phyloP scores from a whole-genome alignment of 2,329 filamentous ascomycete genomes.

The Raffaelea ambrosiae region DNA sequence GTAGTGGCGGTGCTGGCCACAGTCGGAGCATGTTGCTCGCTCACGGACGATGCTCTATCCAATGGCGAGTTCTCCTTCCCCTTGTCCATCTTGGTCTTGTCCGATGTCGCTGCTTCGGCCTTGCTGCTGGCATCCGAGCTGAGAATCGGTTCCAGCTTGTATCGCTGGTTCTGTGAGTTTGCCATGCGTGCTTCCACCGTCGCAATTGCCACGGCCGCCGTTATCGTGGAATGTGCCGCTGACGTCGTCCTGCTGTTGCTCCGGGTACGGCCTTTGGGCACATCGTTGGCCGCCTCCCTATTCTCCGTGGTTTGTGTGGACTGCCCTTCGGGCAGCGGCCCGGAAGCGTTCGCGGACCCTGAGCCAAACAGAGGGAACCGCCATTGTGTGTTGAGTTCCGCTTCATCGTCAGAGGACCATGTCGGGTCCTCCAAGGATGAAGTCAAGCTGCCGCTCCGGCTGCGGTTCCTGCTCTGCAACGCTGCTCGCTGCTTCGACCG shows the following conservation, averaged over 20 bases:
- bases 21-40: not conserved
- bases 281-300: no score
- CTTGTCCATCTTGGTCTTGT: not conserved
- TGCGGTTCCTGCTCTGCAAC: slow-evolving; percentile 1
- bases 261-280: no score
- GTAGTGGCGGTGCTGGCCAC: no score
- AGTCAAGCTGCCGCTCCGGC: slow-evolving; percentile 11
- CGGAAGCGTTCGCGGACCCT: not conserved
- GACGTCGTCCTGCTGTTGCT: not conserved
- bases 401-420: slow-evolving; percentile 23
- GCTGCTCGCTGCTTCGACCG: not conserved
- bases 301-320: no score
- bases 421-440: slow-evolving; percentile 12
- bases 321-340: not conserved
- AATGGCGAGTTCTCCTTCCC: slow-evolving; percentile 10
- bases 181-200: slow-evolving; percentile 17
- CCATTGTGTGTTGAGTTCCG: slow-evolving; percentile 14
- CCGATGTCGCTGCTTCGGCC: slow-evolving; percentile 2
- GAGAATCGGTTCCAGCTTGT: slow-evolving; percentile 35
- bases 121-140: slow-evolving; percentile 28
- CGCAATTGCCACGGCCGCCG: slow-evolving; percentile 22
- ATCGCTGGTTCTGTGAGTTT: not conserved
- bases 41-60: not conserved
- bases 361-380: slow-evolving; percentile 2
- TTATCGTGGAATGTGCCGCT: slow-evolving; percentile 4